Base-by-base conservation (phyloP, 768 basidiomycete species). In the Pleurotus eryngii region DNA sequence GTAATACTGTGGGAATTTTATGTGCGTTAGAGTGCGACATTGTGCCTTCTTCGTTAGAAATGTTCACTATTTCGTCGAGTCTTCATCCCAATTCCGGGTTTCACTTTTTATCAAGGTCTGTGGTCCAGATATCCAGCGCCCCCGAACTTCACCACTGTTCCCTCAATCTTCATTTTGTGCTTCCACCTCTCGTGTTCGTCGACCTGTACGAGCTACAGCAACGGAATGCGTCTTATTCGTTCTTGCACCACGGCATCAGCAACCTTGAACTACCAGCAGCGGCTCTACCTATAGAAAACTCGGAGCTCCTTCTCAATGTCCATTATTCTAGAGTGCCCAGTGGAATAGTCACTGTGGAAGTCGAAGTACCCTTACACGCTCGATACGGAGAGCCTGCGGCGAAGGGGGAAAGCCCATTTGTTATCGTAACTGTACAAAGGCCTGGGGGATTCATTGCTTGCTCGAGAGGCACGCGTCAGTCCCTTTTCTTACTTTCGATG, bases 131-230 rank as follows among this genome's bases (percentile, higher is more conserved):
- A 12, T 14, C 56, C 7, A 8, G 35, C 26, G 22, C 50, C 15
- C 12, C 53, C 5, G 15, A 6, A 6, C 27, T 49, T 39, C 59
- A 46, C 35, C 61, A 61, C 15, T 81, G 81, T 62, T 64, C 73
- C 12, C 60, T 75, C 0, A 67, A 80, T 55, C 68, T 81, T 1
- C 67, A 73, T 58, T 76, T 72, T 60, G 55, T 62, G 2, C 68
- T 81, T 3, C 79, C 79, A 5, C 71, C 75, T 0, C 64, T 76
- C 8, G 57, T 80, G 14, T 81, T 81, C 62, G 71, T 80, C 38
- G 79, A 82, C 61, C 74, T 76, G 0, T 78, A 80, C 63, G 81
- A 81, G 57, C 74, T 82, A 12, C 66, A 65, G 5, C 71, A 77
- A 54, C 61, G 76, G 27, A 63, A 66, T 20, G 56, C 63, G 0